These are phyloP conservation scores for Juncus inflexus DNA, from an alignment of 176 grass and related monocot species.

Conservation along the genomic window DNA sequence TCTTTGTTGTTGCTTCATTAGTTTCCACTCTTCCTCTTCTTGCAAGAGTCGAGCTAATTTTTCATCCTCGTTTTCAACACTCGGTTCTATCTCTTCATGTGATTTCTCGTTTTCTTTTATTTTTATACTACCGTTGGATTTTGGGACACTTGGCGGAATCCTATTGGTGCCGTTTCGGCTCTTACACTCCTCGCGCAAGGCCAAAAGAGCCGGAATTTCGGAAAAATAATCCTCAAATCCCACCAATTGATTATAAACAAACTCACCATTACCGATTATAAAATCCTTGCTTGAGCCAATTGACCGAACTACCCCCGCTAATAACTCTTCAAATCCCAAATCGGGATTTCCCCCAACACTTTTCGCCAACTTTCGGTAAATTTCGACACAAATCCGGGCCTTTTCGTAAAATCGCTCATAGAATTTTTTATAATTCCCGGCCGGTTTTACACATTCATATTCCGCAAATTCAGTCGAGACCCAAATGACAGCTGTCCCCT, in stretches of 20 bases:
- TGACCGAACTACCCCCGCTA: slow-evolving; percentile 89
- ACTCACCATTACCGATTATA: slow-evolving; percentile 79
- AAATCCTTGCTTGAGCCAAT: slow-evolving; percentile 84
- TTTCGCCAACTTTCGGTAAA: slow-evolving; percentile 83
- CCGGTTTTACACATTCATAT: slow-evolving; percentile 96
- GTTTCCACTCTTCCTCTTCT: slow-evolving; percentile 97
- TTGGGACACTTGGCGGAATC: slow-evolving; percentile 37
- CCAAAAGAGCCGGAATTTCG: slow-evolving; percentile 64
- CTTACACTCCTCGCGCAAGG: slow-evolving; percentile 81
- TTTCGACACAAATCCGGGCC: slow-evolving; percentile 83
- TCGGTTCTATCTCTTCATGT: slow-evolving; percentile 35
- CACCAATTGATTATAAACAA: slow-evolving; percentile 84
- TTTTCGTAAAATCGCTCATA: slow-evolving; percentile 88
- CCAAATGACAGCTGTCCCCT: slow-evolving; percentile 83
- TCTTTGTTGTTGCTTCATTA: slow-evolving; percentile 83
- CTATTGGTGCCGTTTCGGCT: slow-evolving; percentile 53
- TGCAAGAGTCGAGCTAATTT: slow-evolving; percentile 89
- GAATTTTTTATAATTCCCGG: slow-evolving; percentile 74
- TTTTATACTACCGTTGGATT: slow-evolving; percentile 46
- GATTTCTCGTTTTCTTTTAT: slow-evolving; percentile 49
- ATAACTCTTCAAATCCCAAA: slow-evolving; percentile 69
- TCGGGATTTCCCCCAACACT: slow-evolving; percentile 75
- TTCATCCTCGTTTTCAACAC: slow-evolving; percentile 65
- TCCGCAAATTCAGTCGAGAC: slow-evolving; percentile 90
- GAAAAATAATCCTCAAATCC: slow-evolving; percentile 66